Base-by-base conservation (phyloP, 192 early-diverging fungal genomes). In the Backusella tarrabulga region DNA sequence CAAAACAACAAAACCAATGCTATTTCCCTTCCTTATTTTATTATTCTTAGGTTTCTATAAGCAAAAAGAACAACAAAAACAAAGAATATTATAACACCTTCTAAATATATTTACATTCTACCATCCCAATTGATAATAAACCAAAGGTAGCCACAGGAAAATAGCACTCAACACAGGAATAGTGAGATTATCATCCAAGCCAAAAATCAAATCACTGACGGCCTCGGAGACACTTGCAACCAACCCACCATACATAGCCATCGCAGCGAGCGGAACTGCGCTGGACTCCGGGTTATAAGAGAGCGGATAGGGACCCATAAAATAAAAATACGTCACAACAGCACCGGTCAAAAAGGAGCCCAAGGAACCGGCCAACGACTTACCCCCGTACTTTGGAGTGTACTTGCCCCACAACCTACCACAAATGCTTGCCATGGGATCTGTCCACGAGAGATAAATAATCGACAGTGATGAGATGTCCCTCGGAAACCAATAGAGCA, bases 101-200 rank as follows among this genome's bases (percentile, higher is more conserved):
- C 52, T 9, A 21, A 56, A 21, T 56, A 56, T 21, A 56, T 56
- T 21, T 56, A 56, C 52, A 56, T 21, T 21, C 52, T 60, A 60
- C 54, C 54, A 35, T 46, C 79, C 79, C 40, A 75, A 69, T 23
- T 74, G 74, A 11, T 80, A 63, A 3, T 50, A 34, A 14, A 72
- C 68, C 17, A 84, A 76, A 6, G 78, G 40, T 11, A 84, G 21
- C 83, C 85, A 85, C 15, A 87, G 74, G 23, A 82, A 73, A 19
- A 69, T n/a, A 12, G 68, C 85, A 67, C 81, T 78, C 50, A 82
- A 15, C 12, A 87, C 75, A 11, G 85, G 85, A 40, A 87, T 83
- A 19, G 80, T 81, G 4, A 87, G 50, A 76, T 87, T 87, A 75
- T 87, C 85, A 77, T 87, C 85, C n/a, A 84, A 71, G 42, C 79